Evolutionary conservation across 768 basidiomycete species (phyloP).

Genomic region (Hypholoma fasciculare): DNA sequence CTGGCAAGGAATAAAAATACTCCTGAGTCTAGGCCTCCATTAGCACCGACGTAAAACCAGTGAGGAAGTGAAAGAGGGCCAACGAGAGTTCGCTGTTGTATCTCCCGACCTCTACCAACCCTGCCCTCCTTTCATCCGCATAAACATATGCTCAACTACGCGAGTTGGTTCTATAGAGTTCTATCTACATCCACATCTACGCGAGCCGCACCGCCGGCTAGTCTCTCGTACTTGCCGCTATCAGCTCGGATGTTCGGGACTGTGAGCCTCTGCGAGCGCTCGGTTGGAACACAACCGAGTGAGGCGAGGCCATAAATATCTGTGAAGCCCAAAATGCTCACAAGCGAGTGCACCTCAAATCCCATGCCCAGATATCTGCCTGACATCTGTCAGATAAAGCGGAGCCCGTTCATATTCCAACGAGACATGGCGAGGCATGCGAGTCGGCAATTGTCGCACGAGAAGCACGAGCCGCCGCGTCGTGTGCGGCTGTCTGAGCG

Average conservation of each 20-base stretch:
- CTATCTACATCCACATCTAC: background rate
- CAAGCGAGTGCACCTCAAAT: background rate
- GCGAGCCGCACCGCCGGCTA: conserved; percentile 1
- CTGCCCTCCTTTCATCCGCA: background rate
- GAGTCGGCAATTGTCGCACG: background rate
- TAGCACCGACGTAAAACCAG: too few relatives aligned
- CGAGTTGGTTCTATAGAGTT: background rate
- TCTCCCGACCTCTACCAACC: background rate
- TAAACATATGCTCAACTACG: background rate
- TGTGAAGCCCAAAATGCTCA: too few relatives aligned
- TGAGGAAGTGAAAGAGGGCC: too few relatives aligned
- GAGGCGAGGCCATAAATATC: too few relatives aligned
- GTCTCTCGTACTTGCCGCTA: background rate
- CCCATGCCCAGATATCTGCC: background rate
- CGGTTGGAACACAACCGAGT: background rate
- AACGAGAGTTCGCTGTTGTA: too few relatives aligned
- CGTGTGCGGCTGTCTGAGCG: background rate
- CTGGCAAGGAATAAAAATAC: too few relatives aligned
- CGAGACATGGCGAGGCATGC: background rate
- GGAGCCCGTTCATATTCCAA: too few relatives aligned
- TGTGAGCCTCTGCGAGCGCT: background rate
- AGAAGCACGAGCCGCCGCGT: background rate
- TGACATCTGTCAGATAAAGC: background rate
- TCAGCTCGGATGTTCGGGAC: conserved; percentile 3
- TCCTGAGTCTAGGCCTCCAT: too few relatives aligned